Conservation (phyloP, 2,329 filamentous ascomycete species). For the Pseudogymnoascus sp. region DNA sequence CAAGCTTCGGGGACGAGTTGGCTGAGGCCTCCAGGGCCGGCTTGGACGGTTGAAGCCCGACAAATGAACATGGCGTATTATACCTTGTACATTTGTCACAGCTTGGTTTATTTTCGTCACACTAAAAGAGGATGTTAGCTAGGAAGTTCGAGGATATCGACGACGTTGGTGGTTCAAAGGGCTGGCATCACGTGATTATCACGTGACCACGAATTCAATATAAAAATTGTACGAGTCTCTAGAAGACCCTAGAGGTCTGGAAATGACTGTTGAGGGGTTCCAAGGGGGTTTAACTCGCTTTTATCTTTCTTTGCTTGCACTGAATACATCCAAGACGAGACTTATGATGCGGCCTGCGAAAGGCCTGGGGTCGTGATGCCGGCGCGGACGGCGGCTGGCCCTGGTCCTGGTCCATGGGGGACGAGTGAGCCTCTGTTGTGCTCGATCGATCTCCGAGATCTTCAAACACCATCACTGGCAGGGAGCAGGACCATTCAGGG, state of each 20-base stretch:
- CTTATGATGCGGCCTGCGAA: slow-evolving; percentile 16
- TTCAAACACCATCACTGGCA: neutral
- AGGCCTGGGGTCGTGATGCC: neutral
- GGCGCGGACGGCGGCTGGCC: neutral
- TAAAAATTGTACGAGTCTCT: neutral
- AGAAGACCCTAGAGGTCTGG: neutral
- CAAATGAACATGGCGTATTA: slow-evolving; percentile 14
- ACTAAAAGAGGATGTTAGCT: slow-evolving; percentile 12
- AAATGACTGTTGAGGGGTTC: neutral
- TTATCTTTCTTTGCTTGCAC: slow-evolving; percentile 18
- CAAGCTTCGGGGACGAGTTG: neutral
- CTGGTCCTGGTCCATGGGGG: neutral
- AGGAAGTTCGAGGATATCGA: neutral
- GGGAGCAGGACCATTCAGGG: neutral
- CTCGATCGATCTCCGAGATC: neutral
- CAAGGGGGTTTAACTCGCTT: neutral
- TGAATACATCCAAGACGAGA: slow-evolving; percentile 15
- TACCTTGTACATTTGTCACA: slow-evolving; percentile 17
- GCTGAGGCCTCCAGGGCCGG: neutral
- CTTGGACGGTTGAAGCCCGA: neutral
- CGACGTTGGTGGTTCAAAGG: neutral
- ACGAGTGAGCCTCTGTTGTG: neutral
- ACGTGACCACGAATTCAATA: neutral
- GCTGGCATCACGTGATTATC: neutral
- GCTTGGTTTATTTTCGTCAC: slow-evolving; percentile 17